phyloP scores from a whole-genome alignment of 2,329 filamentous ascomycete species.

The Chaetomium olivaceum region DNA sequence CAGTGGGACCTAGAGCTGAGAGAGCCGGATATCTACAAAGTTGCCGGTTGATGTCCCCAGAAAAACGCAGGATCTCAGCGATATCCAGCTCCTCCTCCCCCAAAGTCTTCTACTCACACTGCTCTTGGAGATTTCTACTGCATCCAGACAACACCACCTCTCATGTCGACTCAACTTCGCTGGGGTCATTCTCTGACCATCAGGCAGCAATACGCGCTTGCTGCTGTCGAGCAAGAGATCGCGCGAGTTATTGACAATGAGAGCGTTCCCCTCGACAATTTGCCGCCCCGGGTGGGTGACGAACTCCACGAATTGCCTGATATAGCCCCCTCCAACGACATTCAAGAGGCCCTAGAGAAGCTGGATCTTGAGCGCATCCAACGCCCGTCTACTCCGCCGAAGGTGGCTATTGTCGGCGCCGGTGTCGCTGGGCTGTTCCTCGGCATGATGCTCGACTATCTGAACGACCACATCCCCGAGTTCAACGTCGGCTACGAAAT shows the following conservation, averaged over 20 bases:
- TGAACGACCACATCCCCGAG: neutral
- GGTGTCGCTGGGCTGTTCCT: slow-evolving; percentile 1
- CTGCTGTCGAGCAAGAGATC: neutral
- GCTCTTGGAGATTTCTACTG: neutral
- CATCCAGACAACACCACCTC: neutral
- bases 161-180: slow-evolving; percentile 1
- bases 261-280: neutral
- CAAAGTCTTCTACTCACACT: neutral
- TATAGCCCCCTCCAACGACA: neutral
- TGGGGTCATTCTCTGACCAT: neutral
- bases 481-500: neutral
- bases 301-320: neutral
- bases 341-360: neutral
- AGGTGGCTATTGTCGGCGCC: slow-evolving; percentile 1
- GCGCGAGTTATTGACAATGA: neutral
- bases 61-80: too few relatives aligned
- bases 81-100: too few relatives aligned
- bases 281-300: neutral
- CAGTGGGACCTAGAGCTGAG: slow-evolving; percentile 1
- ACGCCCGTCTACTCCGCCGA: neutral
- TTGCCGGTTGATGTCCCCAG: neutral
- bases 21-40: slow-evolving; percentile 1
- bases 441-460: slow-evolving; percentile 2
- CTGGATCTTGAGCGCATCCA: neutral
- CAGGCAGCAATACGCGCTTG: neutral